A percentile compares a stretch with the other conserved stretches of the same genome.
These are phyloP conservation scores for Cercospora beticola DNA, from an alignment of 2,329 filamentous ascomycete genomes.

Conservation along the genomic window DNA sequence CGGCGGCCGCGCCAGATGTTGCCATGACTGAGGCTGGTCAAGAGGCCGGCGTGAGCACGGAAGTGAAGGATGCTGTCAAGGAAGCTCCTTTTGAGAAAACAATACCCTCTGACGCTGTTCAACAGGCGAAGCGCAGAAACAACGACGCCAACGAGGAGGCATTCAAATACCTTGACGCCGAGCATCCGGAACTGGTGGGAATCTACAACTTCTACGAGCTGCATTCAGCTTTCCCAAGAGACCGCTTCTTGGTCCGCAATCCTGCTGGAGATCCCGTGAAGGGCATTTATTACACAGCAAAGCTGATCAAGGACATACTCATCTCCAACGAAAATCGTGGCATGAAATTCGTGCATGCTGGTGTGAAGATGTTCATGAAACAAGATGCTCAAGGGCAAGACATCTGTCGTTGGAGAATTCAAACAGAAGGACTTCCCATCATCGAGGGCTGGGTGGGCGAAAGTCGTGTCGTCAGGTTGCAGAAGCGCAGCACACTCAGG, in stretches of 20 bases:
- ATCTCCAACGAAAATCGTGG: conserved; percentile 83
- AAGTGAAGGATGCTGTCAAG: conserved; percentile 25
- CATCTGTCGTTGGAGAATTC: conserved; percentile 91
- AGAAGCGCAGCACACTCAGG: conserved; percentile 74
- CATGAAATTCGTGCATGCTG: conserved; percentile 93
- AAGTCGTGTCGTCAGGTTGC: conserved; percentile 70
- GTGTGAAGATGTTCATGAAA: conserved; percentile 99
- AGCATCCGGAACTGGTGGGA: conserved; percentile 71
- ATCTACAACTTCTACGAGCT: conserved; percentile 86
- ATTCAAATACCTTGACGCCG: conserved; percentile 80
- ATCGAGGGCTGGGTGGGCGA: conserved; percentile 86
- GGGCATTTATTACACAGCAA: conserved; percentile 94
- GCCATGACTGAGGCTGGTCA: conserved; percentile 15
- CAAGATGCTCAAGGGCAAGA: conserved; percentile 85
- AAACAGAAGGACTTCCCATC: conserved; percentile 89
- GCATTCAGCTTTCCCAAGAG: conserved; percentile 77
- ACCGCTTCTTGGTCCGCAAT: conserved; percentile 96
- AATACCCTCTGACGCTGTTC: conserved; percentile 17
- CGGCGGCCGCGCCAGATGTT: conserved; percentile 25
- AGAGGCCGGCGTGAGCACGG: conserved; percentile 22
- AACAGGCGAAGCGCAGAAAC: conserved; percentile 25
- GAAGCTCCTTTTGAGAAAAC: conserved; percentile 32
- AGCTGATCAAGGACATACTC: conserved; percentile 80
- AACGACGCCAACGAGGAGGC: conserved; percentile 72
- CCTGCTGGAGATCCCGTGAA: conserved; percentile 82